These are phyloP conservation scores for Ascochyta clinopodiicola DNA, from an alignment of 2,329 filamentous ascomycete species.

Conservation along the genomic window DNA sequence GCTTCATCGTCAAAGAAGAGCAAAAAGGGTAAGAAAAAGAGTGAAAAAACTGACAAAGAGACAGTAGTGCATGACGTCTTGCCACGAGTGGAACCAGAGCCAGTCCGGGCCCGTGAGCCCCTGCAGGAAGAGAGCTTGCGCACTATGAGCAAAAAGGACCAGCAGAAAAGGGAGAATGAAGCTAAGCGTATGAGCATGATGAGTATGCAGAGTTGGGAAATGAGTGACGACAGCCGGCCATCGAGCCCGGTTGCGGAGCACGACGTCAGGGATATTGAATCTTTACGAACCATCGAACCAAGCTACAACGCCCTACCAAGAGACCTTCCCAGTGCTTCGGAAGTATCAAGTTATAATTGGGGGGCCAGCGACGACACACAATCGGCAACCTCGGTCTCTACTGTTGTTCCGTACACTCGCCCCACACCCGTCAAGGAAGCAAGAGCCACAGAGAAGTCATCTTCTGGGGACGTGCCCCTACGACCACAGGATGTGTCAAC, in stretches of 20 bases:
- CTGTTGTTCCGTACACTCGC: constrained; percentile 10
- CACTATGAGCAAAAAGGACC: constrained; percentile 49
- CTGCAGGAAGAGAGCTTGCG: constrained; percentile 26
- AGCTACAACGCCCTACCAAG: neutral
- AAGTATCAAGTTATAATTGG: constrained; percentile 10
- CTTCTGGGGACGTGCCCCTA: neutral
- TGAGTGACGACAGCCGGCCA: constrained; percentile 33
- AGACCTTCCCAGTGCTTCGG: constrained; percentile 13
- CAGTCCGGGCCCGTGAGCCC: constrained; percentile 12
- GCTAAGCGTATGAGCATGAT: constrained; percentile 36
- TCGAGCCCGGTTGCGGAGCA: constrained; percentile 39
- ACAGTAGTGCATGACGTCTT: constrained; percentile 27
- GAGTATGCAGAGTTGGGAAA: constrained; percentile 40
- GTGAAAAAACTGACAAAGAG: constrained; percentile 32
- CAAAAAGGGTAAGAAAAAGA: constrained; percentile 38
- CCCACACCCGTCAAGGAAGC: neutral
- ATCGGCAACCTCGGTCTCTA: constrained; percentile 10
- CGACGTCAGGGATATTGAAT: constrained; percentile 31
- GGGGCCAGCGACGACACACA: constrained; percentile 15
- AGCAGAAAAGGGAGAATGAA: constrained; percentile 43
- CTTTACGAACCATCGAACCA: neutral
- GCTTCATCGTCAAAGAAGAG: constrained; percentile 25
- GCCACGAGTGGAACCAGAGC: constrained; percentile 17
- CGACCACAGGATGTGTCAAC: constrained; percentile 3
- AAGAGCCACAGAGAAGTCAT: neutral